Conservation (phyloP, 805 yeast genomes). For the Cyberlindnera petersonii region DNA sequence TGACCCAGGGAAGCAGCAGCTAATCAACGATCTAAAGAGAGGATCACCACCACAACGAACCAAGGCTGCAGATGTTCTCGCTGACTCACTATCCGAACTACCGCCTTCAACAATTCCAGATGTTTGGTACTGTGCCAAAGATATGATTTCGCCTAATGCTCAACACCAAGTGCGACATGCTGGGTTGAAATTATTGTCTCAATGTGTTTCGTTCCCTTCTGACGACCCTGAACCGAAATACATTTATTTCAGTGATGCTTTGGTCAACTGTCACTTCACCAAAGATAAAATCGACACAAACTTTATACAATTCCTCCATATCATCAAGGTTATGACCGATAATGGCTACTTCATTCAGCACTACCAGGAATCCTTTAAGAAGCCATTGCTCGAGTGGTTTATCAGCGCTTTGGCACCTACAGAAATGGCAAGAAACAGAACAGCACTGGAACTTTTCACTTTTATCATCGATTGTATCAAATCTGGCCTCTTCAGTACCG, state of each 20-base stretch:
- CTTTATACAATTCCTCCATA: constrained; percentile 45
- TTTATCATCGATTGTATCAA: constrained; percentile 45
- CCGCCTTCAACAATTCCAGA: constrained; percentile 62
- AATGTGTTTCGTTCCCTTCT: constrained; percentile 51
- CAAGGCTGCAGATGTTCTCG: constrained; percentile 48
- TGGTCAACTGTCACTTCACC: constrained; percentile 37
- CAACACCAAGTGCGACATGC: constrained; percentile 40
- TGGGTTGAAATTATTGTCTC: constrained; percentile 48
- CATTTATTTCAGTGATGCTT: constrained; percentile 58
- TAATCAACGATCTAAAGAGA: constrained; percentile 36
- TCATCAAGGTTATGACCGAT: constrained; percentile 44
- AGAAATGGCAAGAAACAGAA: constrained; percentile 25
- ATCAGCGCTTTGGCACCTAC: constrained; percentile 31
- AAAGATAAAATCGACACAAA: constrained; percentile 41
- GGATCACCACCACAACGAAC: constrained; percentile 39
- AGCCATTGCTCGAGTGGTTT: constrained; percentile 37
- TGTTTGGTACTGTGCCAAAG: constrained; percentile 63
- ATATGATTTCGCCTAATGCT: constrained; percentile 42
- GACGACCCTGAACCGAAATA: constrained; percentile 45
- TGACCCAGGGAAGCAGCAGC: constrained; percentile 36
- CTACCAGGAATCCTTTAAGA: constrained; percentile 41
- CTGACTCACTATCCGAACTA: constrained; percentile 46
- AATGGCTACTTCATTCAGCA: constrained; percentile 53
- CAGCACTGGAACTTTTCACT: constrained; percentile 27
- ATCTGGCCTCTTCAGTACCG: constrained; percentile 37